phyloP scores from a whole-genome alignment of 352 stramenopile species.

The Globisporangium megalacanthum region DNA sequence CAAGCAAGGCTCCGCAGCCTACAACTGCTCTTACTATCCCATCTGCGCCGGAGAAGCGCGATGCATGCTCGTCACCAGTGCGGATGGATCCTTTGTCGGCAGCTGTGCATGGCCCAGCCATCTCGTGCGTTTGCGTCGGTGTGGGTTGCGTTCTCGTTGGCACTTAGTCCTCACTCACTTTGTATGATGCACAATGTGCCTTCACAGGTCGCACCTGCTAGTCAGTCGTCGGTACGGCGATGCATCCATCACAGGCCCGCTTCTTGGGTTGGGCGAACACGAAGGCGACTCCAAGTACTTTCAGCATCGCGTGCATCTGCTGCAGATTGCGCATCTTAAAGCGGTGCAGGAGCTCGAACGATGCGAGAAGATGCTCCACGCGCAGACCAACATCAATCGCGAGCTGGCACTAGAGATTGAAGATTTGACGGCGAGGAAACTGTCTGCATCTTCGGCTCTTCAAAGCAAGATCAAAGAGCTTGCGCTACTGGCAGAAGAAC shows the following conservation, averaged over 20 bases:
- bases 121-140: not conserved
- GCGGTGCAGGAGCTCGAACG: constrained; percentile 89
- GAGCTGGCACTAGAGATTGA: constrained; percentile 91
- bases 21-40: constrained; percentile 1
- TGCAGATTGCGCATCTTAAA: constrained; percentile 88
- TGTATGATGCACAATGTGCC: not conserved
- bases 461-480: constrained; percentile 81
- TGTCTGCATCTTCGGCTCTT: constrained; percentile 66
- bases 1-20: constrained; percentile 13
- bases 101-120: not conserved
- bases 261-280: constrained; percentile 10
- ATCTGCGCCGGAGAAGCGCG: constrained; percentile 34
- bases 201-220: constrained; percentile 20
- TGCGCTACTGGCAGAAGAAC: constrained; percentile 76
- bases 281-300: constrained; percentile 51
- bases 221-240: constrained; percentile 32
- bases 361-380: constrained; percentile 92
- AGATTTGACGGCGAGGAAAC: constrained; percentile 68
- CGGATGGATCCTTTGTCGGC: constrained; percentile 18
- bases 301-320: constrained; percentile 75
- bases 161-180: no score
- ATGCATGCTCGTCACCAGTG: constrained; percentile 61
- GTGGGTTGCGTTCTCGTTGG: not conserved
- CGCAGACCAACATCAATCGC: constrained; percentile 92
- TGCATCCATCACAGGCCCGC: constrained; percentile 3